phyloP scores from a whole-genome alignment of 352 stramenopile species.

The Phytophthora kernoviae region DNA sequence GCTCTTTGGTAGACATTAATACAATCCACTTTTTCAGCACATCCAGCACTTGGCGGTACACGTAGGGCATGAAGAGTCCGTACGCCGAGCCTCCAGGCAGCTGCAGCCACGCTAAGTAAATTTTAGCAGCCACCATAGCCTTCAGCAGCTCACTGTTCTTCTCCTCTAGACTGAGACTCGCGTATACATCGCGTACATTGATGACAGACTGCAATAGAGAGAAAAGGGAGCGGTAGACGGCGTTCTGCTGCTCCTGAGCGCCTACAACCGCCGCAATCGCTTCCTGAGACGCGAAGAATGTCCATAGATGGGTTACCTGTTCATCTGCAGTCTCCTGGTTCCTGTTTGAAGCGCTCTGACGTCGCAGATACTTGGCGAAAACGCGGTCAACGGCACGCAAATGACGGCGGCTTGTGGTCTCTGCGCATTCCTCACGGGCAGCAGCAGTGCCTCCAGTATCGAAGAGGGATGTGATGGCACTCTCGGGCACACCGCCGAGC shows the following conservation, averaged over 20 bases:
- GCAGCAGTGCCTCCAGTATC: constrained; percentile 70
- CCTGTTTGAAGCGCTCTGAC: too few relatives aligned
- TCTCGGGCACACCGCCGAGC: constrained; percentile 54
- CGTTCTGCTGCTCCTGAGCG: constrained; percentile 38
- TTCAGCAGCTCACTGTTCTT: constrained; percentile 54
- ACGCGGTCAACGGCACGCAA: constrained; percentile 59
- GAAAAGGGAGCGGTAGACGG: constrained; percentile 72
- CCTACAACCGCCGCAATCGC: constrained; percentile 41
- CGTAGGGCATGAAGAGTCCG: constrained; percentile 84
- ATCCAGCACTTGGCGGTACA: constrained; percentile 83
- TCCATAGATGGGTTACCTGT: constrained; percentile 48
- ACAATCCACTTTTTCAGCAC: constrained; percentile 82
- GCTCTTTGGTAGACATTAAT: constrained; percentile 28
- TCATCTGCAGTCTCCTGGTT: constrained; percentile 10
- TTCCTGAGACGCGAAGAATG: constrained; percentile 63
- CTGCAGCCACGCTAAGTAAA: constrained; percentile 84
- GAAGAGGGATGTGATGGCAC: constrained; percentile 64
- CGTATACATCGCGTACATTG: constrained; percentile 64
- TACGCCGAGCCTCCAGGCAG: constrained; percentile 81
- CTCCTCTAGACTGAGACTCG: constrained; percentile 35
- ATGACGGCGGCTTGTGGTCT: constrained; percentile 43
- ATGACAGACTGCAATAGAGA: constrained; percentile 62
- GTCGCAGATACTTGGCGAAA: constrained; percentile 58
- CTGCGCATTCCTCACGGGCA: constrained; percentile 34
- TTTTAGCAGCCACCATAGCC: constrained; percentile 69